phyloP scores from a whole-genome alignment of 176 grass and related monocot species.

The Cenchrus americanus region DNA sequence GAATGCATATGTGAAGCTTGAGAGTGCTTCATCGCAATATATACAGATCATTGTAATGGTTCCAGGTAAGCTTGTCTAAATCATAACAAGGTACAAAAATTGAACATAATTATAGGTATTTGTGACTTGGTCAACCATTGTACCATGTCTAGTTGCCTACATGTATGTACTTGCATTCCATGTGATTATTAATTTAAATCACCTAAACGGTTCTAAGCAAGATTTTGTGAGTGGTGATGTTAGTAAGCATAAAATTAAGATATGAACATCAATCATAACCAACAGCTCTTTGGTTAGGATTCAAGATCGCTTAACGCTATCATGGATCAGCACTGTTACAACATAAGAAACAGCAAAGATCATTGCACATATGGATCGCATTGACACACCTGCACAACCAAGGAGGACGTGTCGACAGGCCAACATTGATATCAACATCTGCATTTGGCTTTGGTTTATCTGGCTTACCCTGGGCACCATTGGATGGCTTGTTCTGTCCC shows the following conservation, averaged over 20 bases:
- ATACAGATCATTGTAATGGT: too few relatives aligned
- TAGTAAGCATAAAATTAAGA: not conserved
- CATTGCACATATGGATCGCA: slow-evolving; percentile 12
- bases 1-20: not conserved
- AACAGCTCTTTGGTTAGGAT: slow-evolving; percentile 10
- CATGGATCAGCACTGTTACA: not conserved
- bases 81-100: not conserved
- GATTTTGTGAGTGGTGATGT: slow-evolving; percentile 1
- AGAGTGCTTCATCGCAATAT: slow-evolving; percentile 9
- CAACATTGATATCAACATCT: slow-evolving; percentile 88
- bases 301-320: slow-evolving; percentile 13
- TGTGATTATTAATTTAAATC: not conserved
- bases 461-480: slow-evolving; percentile 51
- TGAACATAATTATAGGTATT: not conserved
- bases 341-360: not conserved
- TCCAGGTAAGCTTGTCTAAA: slow-evolving; percentile 11
- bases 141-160: not conserved
- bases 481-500: slow-evolving; percentile 61
- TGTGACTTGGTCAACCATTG: not conserved
- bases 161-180: not conserved
- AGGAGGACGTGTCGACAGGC: slow-evolving; percentile 73
- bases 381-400: slow-evolving; percentile 86
- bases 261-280: not conserved
- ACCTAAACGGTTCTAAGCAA: not conserved
- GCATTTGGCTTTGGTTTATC: slow-evolving; percentile 93